Conservation (phyloP, 140 eudicot genomes). For the Bidens hawaiensis region DNA sequence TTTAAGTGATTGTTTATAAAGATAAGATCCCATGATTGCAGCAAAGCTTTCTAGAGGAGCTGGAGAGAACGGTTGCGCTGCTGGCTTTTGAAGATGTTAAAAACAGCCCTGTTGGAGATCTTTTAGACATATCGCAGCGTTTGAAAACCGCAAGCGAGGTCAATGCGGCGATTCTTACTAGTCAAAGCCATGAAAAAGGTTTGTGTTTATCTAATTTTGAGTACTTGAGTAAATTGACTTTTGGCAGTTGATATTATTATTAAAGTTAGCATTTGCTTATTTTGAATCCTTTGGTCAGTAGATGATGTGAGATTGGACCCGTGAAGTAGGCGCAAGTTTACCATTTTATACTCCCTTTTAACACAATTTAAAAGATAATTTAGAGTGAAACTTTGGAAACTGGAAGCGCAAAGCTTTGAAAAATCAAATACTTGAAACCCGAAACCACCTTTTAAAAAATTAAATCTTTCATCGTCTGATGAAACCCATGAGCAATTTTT, state of each 20-base stretch:
- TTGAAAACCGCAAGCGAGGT: slow-evolving; percentile 92
- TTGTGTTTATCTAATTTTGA: not conserved
- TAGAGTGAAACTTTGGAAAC: not conserved
- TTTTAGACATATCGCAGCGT: slow-evolving; percentile 89
- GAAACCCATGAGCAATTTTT: too few relatives aligned
- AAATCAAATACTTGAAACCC: too few relatives aligned
- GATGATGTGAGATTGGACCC: too few relatives aligned
- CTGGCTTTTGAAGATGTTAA: slow-evolving; percentile 86
- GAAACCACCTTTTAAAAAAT: not conserved
- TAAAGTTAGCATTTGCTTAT: not conserved
- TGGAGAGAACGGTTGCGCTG: slow-evolving; percentile 88
- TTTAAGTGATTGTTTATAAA: not conserved
- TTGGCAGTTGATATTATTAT: not conserved
- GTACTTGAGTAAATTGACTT: not conserved
- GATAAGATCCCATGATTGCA: slow-evolving; percentile 28
- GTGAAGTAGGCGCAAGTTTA: too few relatives aligned
- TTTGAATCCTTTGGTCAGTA: too few relatives aligned
- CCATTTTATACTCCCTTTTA: not conserved
- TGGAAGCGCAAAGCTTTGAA: not conserved
- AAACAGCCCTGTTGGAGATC: slow-evolving; percentile 82
- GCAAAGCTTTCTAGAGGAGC: slow-evolving; percentile 80
- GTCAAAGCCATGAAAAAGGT: slow-evolving; percentile 99
- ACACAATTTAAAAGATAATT: not conserved
- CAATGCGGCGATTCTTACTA: slow-evolving; percentile 95
- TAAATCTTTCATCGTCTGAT: not conserved